phyloP scores from a whole-genome alignment of 164 flowering plant genomes.

The Kalanchoe fedtschenkoi region DNA sequence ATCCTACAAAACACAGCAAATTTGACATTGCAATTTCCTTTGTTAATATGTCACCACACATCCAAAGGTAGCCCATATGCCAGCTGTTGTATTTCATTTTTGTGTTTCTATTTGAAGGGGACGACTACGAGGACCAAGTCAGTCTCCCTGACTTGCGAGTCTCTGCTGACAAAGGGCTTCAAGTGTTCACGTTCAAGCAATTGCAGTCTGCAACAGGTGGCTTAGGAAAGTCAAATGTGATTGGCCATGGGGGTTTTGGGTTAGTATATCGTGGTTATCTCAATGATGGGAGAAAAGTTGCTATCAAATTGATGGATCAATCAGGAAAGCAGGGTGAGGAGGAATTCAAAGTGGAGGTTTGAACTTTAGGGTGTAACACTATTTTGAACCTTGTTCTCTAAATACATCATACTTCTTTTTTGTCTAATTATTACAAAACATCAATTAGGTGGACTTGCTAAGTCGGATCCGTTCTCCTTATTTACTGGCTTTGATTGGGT shows the following conservation, averaged over 20 bases:
- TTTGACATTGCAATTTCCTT: too few species aligned
- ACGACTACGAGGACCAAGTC: slow-evolving; percentile 24
- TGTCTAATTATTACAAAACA: background rate
- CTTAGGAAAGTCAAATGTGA: slow-evolving; percentile 71
- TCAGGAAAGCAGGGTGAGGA: slow-evolving; percentile 91
- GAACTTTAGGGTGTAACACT: background rate
- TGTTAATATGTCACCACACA: too few species aligned
- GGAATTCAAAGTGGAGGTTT: slow-evolving; percentile 86
- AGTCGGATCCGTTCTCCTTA: slow-evolving; percentile 71
- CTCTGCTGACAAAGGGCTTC: slow-evolving; percentile 50
- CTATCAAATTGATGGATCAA: slow-evolving; percentile 81
- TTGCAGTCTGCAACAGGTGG: slow-evolving; percentile 83
- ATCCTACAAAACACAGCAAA: too few species aligned
- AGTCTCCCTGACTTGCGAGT: slow-evolving; percentile 25
- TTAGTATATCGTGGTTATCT: slow-evolving; percentile 81
- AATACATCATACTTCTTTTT: background rate
- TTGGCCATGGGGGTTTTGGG: slow-evolving; percentile 93
- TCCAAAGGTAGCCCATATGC: too few species aligned
- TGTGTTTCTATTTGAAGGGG: slow-evolving; percentile 22
- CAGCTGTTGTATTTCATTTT: background rate
- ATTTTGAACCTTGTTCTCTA: background rate
- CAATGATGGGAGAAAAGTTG: slow-evolving; percentile 68
- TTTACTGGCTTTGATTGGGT: slow-evolving; percentile 73
- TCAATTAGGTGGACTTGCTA: slow-evolving; percentile 68
- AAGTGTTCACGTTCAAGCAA: slow-evolving; percentile 83